phyloP scores from a whole-genome alignment of 129 eudicot genomes.

The Ambrosia trifida region DNA sequence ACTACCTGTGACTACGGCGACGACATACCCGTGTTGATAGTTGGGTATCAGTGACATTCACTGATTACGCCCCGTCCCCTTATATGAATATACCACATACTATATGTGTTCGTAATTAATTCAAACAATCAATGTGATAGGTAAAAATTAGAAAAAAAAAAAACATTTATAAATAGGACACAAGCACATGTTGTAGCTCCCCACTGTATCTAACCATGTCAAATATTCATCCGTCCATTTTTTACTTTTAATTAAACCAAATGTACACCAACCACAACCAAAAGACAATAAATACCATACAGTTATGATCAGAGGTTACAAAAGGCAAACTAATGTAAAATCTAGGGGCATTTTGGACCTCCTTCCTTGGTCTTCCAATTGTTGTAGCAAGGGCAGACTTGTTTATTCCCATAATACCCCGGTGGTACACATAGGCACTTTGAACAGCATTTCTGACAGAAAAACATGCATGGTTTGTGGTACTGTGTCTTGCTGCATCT shows the following conservation, averaged over 20 bases:
- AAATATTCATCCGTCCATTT: constrained; percentile 17
- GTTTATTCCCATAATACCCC: constrained; percentile 78
- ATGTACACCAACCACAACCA: constrained; percentile 25
- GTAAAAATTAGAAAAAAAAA: background rate
- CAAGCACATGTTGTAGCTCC: constrained; percentile 21
- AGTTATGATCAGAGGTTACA: background rate
- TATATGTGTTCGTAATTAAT: no score
- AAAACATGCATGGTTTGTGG: constrained; percentile 85
- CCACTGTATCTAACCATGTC: constrained; percentile 8
- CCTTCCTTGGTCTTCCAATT: constrained; percentile 96
- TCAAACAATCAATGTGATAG: background rate
- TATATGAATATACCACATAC: no score
- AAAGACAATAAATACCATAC: background rate
- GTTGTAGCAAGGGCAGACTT: constrained; percentile 90
- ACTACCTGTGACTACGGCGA: no score
- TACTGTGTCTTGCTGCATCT: constrained; percentile 74
- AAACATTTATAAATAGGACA: constrained; percentile 17
- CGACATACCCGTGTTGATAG: no score
- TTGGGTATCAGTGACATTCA: no score
- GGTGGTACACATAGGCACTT: constrained; percentile 90
- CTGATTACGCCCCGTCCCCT: no score
- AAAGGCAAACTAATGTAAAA: background rate
- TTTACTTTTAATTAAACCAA: constrained; percentile 25
- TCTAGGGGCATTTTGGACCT: constrained; percentile 84
- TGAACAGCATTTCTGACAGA: constrained; percentile 82